These are phyloP conservation scores for Colletotrichum paranaense DNA, from an alignment of 2,329 filamentous ascomycete species.

Conservation along the genomic window DNA sequence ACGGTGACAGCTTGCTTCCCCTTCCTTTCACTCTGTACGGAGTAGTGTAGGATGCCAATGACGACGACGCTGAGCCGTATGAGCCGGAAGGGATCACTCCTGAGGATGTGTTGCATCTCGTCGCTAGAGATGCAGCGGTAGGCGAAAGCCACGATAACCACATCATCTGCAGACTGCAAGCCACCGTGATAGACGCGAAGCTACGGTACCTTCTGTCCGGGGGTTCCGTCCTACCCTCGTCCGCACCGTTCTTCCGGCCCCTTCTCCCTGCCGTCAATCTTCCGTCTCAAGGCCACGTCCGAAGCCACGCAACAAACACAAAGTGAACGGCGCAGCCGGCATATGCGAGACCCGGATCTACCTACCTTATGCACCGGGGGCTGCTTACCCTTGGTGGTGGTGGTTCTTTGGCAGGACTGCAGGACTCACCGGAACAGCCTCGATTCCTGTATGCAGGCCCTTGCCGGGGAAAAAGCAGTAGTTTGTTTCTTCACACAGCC, in stretches of 20 bases:
- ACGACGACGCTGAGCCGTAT: not conserved
- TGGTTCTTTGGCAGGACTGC: not conserved
- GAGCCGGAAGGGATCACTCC: not conserved
- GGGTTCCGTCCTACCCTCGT: not conserved
- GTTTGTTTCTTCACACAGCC: not conserved
- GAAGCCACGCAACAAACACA: not conserved
- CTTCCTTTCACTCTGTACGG: not conserved
- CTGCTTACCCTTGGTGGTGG: not conserved
- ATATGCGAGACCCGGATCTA: slow-evolving; percentile 21
- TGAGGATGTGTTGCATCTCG: not conserved
- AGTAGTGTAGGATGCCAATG: not conserved
- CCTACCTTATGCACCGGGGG: not conserved
- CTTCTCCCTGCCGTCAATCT: not conserved
- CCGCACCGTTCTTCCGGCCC: not conserved
- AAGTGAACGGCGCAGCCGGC: not conserved
- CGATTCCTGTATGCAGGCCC: not conserved
- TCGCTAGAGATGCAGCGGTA: not conserved
- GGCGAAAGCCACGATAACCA: not conserved
- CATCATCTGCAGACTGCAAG: not conserved
- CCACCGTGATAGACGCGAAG: not conserved
- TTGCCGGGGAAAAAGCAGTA: not conserved
- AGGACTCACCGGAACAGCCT: not conserved
- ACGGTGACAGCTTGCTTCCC: not conserved
- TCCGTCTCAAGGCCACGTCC: not conserved
- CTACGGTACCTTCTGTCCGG: not conserved